Evolutionary conservation across 75 land plant genomes (phyloP).

Genomic region (Selaginella moellendorffii): DNA sequence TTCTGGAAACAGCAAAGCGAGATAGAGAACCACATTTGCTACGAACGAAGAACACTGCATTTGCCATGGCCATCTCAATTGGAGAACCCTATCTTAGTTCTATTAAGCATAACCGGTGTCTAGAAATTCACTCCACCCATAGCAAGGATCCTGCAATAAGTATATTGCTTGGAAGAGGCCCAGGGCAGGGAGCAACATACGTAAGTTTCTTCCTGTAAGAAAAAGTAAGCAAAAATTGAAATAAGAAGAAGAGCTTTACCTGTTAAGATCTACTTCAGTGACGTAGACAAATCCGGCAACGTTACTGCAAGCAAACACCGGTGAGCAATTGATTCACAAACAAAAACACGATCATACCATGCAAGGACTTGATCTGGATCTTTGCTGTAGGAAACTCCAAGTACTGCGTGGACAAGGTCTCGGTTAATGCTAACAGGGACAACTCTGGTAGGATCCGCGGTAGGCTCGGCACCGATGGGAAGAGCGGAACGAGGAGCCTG

Average conservation of each 20-base stretch:
- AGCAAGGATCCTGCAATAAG: conserved; percentile 59
- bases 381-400: conserved; percentile 87
- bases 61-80: too few species aligned
- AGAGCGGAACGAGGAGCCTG: conserved; percentile 95
- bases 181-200: conserved; percentile 88
- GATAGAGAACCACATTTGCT: too few species aligned
- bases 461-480: conserved; percentile 94
- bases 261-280: conserved; percentile 71
- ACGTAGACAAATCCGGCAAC: conserved; percentile 90
- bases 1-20: too few species aligned
- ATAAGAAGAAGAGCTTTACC: conserved; percentile 27
- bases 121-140: conserved; percentile 69
- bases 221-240: not conserved
- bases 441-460: conserved; percentile 80
- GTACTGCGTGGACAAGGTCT: conserved; percentile 67
- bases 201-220: conserved; percentile 63
- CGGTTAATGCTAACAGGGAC: conserved; percentile 51
- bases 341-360: not conserved
- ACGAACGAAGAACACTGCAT: too few species aligned
- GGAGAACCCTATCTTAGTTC: too few species aligned
- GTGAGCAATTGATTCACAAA: not conserved
- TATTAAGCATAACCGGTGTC: too few species aligned
- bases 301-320: conserved; percentile 49
- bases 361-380: conserved; percentile 81
- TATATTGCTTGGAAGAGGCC: conserved; percentile 59